Conservation (phyloP, 1,139 yeast species). For the Geotrichum macrosporum region DNA sequence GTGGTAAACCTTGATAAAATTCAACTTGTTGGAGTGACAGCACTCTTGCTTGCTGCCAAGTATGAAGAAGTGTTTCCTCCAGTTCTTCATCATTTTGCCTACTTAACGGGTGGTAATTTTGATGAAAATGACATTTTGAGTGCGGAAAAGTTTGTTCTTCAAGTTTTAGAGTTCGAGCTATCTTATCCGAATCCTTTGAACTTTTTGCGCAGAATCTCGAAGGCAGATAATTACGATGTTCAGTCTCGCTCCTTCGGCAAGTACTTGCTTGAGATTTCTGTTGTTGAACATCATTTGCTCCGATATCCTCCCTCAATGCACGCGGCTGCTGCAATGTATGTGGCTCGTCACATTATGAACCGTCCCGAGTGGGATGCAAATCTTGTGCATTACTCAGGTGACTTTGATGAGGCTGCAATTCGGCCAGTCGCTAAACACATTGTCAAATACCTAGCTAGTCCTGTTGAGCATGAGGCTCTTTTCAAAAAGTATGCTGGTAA, state of each 20-base stretch:
- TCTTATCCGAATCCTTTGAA: conserved; percentile 94
- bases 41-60: conserved; percentile 88
- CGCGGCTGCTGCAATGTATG: conserved; percentile 85
- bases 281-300: conserved; percentile 76
- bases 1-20: conserved; percentile 77
- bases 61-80: conserved; percentile 95
- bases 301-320: conserved; percentile 65
- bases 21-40: conserved; percentile 86
- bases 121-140: conserved; percentile 80
- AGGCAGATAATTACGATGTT: conserved; percentile 92
- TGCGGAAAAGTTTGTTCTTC: conserved; percentile 79
- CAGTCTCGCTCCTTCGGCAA: conserved; percentile 90
- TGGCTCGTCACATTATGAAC: conserved; percentile 73
- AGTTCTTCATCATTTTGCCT: conserved; percentile 79
- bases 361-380: conserved; percentile 62
- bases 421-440: conserved; percentile 67
- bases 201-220: conserved; percentile 83
- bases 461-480: conserved; percentile 89
- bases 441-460: conserved; percentile 71
- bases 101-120: conserved; percentile 80
- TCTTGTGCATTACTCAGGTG: conserved; percentile 85
- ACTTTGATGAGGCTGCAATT: conserved; percentile 72
- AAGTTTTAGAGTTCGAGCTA: conserved; percentile 70
- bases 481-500: conserved; percentile 91
- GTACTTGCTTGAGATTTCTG: conserved; percentile 75